Base-by-base conservation (phyloP, 1,284 basidiomycete species). In the Malassezia yamatoensis region DNA sequence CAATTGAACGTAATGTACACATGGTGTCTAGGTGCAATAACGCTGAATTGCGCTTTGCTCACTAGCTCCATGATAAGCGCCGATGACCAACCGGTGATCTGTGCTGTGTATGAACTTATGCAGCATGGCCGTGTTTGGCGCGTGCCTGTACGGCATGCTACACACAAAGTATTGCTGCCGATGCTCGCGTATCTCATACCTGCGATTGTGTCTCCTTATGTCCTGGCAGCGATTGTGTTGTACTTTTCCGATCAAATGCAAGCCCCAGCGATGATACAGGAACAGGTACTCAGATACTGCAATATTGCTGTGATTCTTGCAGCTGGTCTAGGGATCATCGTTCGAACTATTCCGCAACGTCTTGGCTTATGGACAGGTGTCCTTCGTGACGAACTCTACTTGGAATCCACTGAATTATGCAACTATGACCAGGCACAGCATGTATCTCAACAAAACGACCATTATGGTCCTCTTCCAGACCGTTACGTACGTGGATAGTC, bases 381-480 rank as follows among this genome's bases (percentile, higher is more conserved):
- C 39, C 45, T 72, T 12, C 69, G 65, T 50, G 70, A 72, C 51
- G 68, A 72, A 49, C 58, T 71, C 10, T 72, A 64, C 37, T 60
- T 72, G 46, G 66, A 68, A 43, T 65, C 60, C 33, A 72, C 68
- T 9, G 66, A 68, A 63, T 42, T 72, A 37, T 65, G 61, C 29
- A 71, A 72, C 40, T 72, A 66, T 41, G 36, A 40, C 21, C 50
- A 49, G 18, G 16, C 11, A 3, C 16, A 36, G 43, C 34, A 45
- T n/a, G 16, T 36, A 34, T 24, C 13, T 16, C n/a, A 21, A 35
- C 15, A 42, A 32, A 36, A 11, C 43, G 24, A 45, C 21, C 8
- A 20, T n/a, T 45, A 45, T 34, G 43, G 45, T 33, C 45, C 45
- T 11, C 45, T 47, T 16, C 45, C 45, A 36, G 33, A 47, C 34